phyloP scores from a whole-genome alignment of 2,329 filamentous ascomycete species.

The Tolypocladium ophioglossoides region DNA sequence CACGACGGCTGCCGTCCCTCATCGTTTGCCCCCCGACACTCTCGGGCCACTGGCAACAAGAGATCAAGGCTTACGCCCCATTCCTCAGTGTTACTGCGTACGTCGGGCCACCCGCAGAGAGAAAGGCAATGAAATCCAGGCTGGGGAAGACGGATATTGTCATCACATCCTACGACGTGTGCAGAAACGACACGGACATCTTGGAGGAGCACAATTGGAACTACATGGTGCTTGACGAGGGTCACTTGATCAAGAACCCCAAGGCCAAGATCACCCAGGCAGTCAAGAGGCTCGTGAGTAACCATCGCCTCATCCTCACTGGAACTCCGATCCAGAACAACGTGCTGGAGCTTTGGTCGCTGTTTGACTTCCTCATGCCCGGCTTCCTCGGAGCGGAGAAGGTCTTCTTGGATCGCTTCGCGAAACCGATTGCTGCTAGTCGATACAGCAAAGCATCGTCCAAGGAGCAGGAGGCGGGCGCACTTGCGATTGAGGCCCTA shows the following conservation, averaged over 20 bases:
- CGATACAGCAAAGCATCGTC: conserved; percentile 95
- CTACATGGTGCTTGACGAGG: conserved; percentile 93
- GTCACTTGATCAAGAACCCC: conserved; percentile 97
- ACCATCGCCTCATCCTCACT: conserved; percentile 91
- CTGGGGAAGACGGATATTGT: conserved; percentile 81
- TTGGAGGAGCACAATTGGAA: conserved; percentile 85
- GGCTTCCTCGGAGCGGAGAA: conserved; percentile 91
- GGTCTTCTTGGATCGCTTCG: conserved; percentile 91
- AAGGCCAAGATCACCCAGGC: conserved; percentile 92
- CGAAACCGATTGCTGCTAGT: conserved; percentile 88
- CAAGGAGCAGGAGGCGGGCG: conserved; percentile 95
- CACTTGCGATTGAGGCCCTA: conserved; percentile 91
- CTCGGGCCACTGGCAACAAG: conserved; percentile 97
- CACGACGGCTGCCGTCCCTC: conserved; percentile 72
- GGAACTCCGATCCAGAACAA: conserved; percentile 98
- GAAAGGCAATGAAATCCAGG: conserved; percentile 56
- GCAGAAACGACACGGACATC: conserved; percentile 85
- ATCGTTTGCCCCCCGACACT: conserved; percentile 95
- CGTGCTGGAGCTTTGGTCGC: conserved; percentile 89
- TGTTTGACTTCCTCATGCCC: conserved; percentile 98
- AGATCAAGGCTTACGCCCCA: conserved; percentile 89
- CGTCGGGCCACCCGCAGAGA: conserved; percentile 77
- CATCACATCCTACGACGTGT: conserved; percentile 96
- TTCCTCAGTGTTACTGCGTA: conserved; percentile 87
- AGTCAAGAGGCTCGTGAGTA: conserved; percentile 81